Conservation (phyloP, 768 basidiomycete species). For the Amanita jacksonii region DNA sequence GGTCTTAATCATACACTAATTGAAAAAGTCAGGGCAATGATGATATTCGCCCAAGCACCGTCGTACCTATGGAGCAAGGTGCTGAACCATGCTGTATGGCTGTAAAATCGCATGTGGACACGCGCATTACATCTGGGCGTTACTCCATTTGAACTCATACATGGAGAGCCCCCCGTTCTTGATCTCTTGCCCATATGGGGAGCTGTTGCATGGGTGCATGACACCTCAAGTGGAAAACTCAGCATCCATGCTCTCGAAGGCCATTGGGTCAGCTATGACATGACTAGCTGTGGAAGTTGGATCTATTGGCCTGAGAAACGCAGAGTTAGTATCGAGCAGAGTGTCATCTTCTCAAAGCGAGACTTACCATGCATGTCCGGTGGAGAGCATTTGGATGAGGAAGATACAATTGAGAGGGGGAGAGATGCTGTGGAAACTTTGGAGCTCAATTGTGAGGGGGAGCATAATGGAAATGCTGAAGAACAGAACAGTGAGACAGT, state of each 20-base stretch:
- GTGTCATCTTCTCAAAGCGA: neutral
- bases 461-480: neutral
- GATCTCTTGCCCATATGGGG: conserved; percentile 17
- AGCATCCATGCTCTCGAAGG: neutral
- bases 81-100: no score
- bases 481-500: neutral
- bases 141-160: conserved; percentile 16
- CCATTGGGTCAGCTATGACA: conserved; percentile 1
- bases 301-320: neutral
- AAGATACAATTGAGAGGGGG: neutral
- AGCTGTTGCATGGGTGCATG: conserved; percentile 12
- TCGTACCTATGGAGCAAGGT: neutral
- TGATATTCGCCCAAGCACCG: no score
- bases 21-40: no score
- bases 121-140: conserved; percentile 13
- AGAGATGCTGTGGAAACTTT: neutral
- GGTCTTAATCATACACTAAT: no score
- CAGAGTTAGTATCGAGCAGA: neutral
- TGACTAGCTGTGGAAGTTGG: neutral
- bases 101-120: conserved; percentile 21
- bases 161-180: conserved; percentile 17
- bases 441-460: neutral
- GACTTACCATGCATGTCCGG: neutral
- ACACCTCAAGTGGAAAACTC: neutral
- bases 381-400: no score